Evolutionary conservation across 495 filamentous ascomycete genomes (phyloP).

Genomic region (Cryomyces minteri): DNA sequence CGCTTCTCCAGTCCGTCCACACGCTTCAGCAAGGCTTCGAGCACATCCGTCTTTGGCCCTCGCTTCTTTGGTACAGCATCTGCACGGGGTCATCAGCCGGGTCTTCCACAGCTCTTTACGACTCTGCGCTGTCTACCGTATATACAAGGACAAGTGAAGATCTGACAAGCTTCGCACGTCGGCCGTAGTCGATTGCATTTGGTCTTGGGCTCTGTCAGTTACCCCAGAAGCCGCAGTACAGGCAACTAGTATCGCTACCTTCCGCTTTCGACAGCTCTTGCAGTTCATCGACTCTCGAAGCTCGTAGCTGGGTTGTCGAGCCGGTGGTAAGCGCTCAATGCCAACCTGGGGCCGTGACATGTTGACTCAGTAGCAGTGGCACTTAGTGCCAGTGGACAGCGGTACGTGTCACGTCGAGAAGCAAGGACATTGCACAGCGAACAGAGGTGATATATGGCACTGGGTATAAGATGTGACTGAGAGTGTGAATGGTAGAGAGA

Average conservation of each 20-base stretch:
- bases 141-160: slow-evolving; percentile 75
- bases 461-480: too few relatives aligned
- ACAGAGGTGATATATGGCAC: too few relatives aligned
- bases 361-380: neutral
- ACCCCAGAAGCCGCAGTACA: neutral
- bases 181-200: slow-evolving; percentile 77
- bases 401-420: too few relatives aligned
- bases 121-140: slow-evolving; percentile 37
- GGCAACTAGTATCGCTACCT: slow-evolving; percentile 28
- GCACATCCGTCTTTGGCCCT: slow-evolving; percentile 73
- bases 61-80: slow-evolving; percentile 47
- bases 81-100: neutral
- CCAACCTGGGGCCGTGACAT: slow-evolving; percentile 67
- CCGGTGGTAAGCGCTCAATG: slow-evolving; percentile 55
- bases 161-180: slow-evolving; percentile 72
- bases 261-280: slow-evolving; percentile 80
- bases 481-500: too few relatives aligned
- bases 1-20: slow-evolving; percentile 70
- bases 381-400: too few relatives aligned
- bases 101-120: neutral
- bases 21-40: slow-evolving; percentile 66
- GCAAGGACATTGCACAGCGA: too few relatives aligned
- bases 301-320: slow-evolving; percentile 52
- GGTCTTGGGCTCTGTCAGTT: slow-evolving; percentile 33
- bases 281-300: slow-evolving; percentile 85